Conservation (phyloP, 805 yeast genomes). For the Cyberlindnera euphorbiae region DNA sequence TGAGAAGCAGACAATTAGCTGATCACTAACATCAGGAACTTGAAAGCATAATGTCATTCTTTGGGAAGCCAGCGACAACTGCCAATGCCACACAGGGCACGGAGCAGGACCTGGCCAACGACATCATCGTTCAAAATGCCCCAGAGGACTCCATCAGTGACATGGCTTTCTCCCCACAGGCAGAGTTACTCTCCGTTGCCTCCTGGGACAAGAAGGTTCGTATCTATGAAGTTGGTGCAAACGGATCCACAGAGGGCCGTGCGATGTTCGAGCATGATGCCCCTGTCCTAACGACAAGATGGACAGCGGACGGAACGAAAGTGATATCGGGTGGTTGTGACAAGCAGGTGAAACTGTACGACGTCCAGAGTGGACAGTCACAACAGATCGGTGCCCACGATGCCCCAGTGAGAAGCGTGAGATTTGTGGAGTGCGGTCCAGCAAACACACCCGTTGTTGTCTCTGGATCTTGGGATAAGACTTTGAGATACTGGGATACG, state of each 20-base stretch:
- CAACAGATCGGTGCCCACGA: conserved; percentile 85
- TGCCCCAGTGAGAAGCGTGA: conserved; percentile 68
- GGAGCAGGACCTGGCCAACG: conserved; percentile 54
- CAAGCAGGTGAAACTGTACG: conserved; percentile 79
- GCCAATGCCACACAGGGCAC: conserved; percentile 20
- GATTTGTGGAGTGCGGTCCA: conserved; percentile 83
- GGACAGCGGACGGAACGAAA: conserved; percentile 84
- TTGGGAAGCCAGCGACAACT: conserved; percentile 26
- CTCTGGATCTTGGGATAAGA: conserved; percentile 95
- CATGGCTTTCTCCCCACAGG: conserved; percentile 79
- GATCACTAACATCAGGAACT: no score
- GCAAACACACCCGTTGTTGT: conserved; percentile 73
- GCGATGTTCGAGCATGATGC: conserved; percentile 88
- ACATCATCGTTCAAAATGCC: conserved; percentile 65
- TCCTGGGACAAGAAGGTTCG: conserved; percentile 96
- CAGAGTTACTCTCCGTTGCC: conserved; percentile 71
- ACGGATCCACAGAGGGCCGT: conserved; percentile 80
- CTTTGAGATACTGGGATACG: conserved; percentile 91
- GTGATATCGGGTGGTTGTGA: conserved; percentile 89
- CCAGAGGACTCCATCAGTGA: conserved; percentile 92
- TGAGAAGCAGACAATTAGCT: no score
- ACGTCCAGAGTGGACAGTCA: conserved; percentile 73
- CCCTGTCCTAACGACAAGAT: conserved; percentile 77
- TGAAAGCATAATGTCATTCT: conserved; percentile 45
- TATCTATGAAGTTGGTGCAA: conserved; percentile 75